Evolutionary conservation across 306 rosid genomes (phyloP).

Genomic region (Cucurbita argyrosperma): DNA sequence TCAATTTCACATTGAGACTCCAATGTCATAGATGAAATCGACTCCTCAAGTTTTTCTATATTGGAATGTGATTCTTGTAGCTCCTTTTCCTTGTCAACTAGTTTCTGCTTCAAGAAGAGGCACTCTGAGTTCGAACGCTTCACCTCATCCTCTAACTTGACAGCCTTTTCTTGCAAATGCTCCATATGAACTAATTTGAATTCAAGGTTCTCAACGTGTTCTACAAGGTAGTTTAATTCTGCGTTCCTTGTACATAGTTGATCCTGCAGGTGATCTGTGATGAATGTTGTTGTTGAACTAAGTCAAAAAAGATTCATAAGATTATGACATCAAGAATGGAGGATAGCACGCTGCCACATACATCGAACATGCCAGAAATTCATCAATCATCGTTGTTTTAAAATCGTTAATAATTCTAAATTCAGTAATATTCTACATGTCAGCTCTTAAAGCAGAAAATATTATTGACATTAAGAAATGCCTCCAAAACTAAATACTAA

Average conservation of each 20-base stretch:
- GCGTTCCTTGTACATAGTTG: conserved; percentile 47
- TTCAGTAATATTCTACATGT: background rate
- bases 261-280: conserved; percentile 81
- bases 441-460: background rate
- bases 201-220: conserved; percentile 37
- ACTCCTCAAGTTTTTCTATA: conserved; percentile 55
- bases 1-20: conserved; percentile 89
- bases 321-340: conserved; percentile 4
- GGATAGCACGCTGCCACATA: background rate
- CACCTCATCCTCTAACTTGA: conserved; percentile 45
- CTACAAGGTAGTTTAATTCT: conserved; percentile 41
- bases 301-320: background rate
- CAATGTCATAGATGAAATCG: conserved; percentile 51
- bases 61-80: conserved; percentile 35
- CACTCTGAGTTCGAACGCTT: conserved; percentile 34
- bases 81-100: conserved; percentile 44
- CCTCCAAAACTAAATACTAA: background rate
- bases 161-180: conserved; percentile 34
- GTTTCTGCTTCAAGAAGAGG: conserved; percentile 39
- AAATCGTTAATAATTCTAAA: background rate
- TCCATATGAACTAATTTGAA: conserved; percentile 36
- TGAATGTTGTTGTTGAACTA: conserved; percentile 17
- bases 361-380: conserved; percentile 6
- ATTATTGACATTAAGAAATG: background rate
- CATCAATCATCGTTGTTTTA: background rate